A percentile compares a stretch with the other conserved stretches of the same genome.
Conservation (phyloP, 2,329 filamentous ascomycete genomes). For the Ilyonectria robusta region DNA sequence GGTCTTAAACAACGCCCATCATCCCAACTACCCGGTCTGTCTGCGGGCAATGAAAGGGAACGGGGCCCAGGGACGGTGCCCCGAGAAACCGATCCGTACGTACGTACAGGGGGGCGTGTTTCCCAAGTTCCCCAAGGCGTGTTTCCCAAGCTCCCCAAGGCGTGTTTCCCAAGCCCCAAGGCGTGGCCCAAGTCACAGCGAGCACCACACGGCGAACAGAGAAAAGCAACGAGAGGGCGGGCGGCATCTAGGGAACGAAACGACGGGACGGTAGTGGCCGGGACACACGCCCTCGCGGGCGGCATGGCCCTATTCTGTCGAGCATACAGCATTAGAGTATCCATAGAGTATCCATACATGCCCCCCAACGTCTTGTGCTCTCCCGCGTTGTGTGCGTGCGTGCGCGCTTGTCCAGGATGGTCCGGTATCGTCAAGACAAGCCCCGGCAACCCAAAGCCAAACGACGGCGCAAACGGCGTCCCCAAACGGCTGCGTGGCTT, state of each 20-base stretch:
- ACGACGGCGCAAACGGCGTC: slow-evolving; percentile 38
- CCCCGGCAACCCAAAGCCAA: slow-evolving; percentile 12
- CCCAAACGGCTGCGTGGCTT: slow-evolving; percentile 28
- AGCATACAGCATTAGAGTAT: no score
- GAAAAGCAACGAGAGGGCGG: slow-evolving; percentile 19
- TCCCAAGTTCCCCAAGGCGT: no score
- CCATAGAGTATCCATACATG: slow-evolving; percentile 28
- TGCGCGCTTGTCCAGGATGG: slow-evolving; percentile 37
- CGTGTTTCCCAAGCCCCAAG: no score
- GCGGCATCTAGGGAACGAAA: slow-evolving; percentile 35
- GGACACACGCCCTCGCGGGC: slow-evolving; percentile 37
- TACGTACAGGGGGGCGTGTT: no score
- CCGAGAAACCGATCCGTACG: no score
- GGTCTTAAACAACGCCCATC: neutral
- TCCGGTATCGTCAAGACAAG: slow-evolving; percentile 40
- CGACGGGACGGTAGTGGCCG: slow-evolving; percentile 33
- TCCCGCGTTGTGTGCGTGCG: slow-evolving; percentile 38
- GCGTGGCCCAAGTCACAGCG: no score
- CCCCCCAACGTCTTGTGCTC: slow-evolving; percentile 36
- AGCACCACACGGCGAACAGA: neutral
- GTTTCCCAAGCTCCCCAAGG: no score
- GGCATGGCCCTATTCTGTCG: slow-evolving; percentile 32
- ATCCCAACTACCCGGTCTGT: slow-evolving; percentile 38
- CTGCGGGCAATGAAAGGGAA: no score
- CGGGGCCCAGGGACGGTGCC: no score